Percentiles rank a stretch among this genome's conserved stretches.
These are phyloP conservation scores for Blastobotrys petasosporus DNA, from an alignment of 1,139 yeast genomes.

Conservation along the genomic window DNA sequence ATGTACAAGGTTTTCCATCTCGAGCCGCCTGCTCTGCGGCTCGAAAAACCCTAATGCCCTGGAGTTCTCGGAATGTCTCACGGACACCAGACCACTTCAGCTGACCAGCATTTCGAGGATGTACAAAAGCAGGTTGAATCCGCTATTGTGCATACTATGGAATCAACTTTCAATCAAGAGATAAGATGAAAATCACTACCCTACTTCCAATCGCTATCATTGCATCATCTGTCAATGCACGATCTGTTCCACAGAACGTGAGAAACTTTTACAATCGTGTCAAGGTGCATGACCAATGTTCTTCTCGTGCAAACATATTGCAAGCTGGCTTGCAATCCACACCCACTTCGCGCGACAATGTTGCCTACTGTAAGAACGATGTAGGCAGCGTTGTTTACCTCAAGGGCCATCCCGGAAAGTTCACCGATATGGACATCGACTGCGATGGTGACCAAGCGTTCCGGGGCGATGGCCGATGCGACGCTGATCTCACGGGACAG, in stretches of 20 bases:
- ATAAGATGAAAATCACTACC: too few species aligned
- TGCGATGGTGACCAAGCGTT: constrained; percentile 9
- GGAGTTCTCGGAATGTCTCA: too few species aligned
- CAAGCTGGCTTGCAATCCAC: neutral
- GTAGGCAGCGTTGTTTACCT: neutral
- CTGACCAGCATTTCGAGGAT: too few species aligned
- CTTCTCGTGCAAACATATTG: neutral
- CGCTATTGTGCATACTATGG: too few species aligned
- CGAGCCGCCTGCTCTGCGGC: too few species aligned
- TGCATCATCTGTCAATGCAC: neutral
- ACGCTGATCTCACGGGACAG: neutral
- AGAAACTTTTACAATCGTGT: constrained; percentile 4
- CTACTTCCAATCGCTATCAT: neutral
- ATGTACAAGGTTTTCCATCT: too few species aligned
- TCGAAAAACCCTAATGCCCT: too few species aligned
- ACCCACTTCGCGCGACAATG: neutral
- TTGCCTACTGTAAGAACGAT: neutral
- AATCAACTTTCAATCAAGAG: too few species aligned
- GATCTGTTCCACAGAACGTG: constrained; percentile 1
- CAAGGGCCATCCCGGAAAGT: constrained; percentile 2
- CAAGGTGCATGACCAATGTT: constrained; percentile 1
- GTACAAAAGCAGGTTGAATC: too few species aligned
- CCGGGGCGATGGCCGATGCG: constrained; percentile 6
- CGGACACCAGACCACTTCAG: too few species aligned
- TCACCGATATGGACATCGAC: constrained; percentile 13